Percentiles rank a stretch among this genome's conserved stretches.
Conservation (phyloP, 2,329 filamentous ascomycete genomes). For the Pseudocercospora crystallina region DNA sequence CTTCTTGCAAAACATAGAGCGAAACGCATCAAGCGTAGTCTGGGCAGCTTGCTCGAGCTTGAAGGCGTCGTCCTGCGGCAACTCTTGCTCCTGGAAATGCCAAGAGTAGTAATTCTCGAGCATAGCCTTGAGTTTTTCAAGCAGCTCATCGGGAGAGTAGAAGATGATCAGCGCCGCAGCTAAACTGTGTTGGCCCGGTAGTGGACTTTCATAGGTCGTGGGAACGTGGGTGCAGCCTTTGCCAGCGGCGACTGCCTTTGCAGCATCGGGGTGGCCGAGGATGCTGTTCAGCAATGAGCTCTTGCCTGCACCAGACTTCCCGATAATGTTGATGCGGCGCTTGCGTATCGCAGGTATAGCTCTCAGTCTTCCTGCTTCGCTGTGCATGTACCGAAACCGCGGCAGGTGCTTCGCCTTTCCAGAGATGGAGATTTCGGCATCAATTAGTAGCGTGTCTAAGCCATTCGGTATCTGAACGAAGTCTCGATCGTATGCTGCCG, state of each 20-base stretch:
- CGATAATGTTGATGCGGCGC: slow-evolving; percentile 11
- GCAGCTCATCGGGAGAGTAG: background rate
- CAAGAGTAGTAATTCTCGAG: slow-evolving; percentile 2
- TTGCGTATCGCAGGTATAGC: background rate
- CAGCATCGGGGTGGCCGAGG: slow-evolving; percentile 1
- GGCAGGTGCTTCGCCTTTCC: background rate
- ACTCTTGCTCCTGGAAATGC: background rate
- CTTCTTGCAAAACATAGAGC: slow-evolving; percentile 6
- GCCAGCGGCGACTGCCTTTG: slow-evolving; percentile 1
- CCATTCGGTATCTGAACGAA: background rate
- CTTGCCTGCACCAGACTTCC: slow-evolving; percentile 13
- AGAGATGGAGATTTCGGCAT: background rate
- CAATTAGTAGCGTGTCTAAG: background rate
- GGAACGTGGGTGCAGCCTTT: slow-evolving; percentile 11
- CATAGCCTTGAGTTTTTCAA: slow-evolving; percentile 1
- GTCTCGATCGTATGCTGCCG: background rate
- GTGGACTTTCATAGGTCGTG: slow-evolving; percentile 6
- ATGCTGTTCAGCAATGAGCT: slow-evolving; percentile 10
- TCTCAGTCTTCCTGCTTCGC: background rate
- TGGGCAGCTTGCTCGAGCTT: background rate
- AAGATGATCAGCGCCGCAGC: slow-evolving; percentile 5
- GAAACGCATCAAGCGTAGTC: slow-evolving; percentile 13
- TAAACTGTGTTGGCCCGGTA: background rate
- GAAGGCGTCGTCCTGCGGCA: background rate
- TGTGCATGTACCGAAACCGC: background rate